Conservation (phyloP, 345 rosid genomes). For the Salix dunnii region DNA sequence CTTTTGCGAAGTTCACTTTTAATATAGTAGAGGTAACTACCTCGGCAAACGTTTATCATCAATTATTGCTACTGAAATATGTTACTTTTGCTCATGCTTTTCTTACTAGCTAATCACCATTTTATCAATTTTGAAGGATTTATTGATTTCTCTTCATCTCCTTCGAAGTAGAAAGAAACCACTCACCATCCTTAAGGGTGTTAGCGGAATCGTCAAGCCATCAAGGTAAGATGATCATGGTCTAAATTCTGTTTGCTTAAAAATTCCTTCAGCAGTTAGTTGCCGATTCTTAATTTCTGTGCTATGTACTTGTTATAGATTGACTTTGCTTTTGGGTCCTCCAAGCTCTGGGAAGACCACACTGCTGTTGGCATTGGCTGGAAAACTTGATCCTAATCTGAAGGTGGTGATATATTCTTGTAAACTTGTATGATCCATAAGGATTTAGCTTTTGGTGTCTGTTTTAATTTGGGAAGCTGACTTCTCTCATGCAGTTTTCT, state of each 20-base stretch:
- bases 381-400: slow-evolving; percentile 57
- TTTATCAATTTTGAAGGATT: slow-evolving; percentile 14
- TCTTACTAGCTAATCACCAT: not conserved
- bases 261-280: not conserved
- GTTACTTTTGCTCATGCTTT: not conserved
- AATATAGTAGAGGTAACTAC: slow-evolving; percentile 46
- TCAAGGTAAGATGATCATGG: slow-evolving; percentile 38
- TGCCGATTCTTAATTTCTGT: not conserved
- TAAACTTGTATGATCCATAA: not conserved
- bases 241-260: slow-evolving; percentile 7
- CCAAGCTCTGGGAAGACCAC: slow-evolving; percentile 86
- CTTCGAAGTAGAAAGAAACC: slow-evolving; percentile 50
- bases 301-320: slow-evolving; percentile 30
- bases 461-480: not conserved
- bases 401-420: slow-evolving; percentile 35
- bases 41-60: not conserved
- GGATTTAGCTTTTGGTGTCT: not conserved
- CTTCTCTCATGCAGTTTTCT: slow-evolving; percentile 32
- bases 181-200: slow-evolving; percentile 57
- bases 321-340: slow-evolving; percentile 84
- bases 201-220: slow-evolving; percentile 73
- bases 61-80: not conserved
- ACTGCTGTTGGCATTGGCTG: slow-evolving; percentile 68
- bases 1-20: slow-evolving; percentile 42
- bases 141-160: slow-evolving; percentile 30